A percentile compares a stretch with the other conserved stretches of the same genome.
phyloP scores from a whole-genome alignment of 495 filamentous ascomycete genomes.

The Apiosordaria backusii region DNA sequence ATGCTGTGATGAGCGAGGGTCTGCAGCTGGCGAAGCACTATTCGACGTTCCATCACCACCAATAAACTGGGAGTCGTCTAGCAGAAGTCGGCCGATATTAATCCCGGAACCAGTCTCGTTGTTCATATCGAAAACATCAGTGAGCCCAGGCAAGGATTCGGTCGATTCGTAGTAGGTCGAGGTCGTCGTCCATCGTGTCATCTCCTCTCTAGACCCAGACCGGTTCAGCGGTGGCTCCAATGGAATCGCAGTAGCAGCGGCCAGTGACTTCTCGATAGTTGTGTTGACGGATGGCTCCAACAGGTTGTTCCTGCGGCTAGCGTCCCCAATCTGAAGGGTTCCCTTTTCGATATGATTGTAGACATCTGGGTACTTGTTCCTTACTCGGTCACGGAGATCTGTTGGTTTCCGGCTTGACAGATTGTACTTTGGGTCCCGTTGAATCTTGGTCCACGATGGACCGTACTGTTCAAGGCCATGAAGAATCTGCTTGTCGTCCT shows the following conservation, averaged over 20 bases:
- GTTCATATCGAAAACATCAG: slow-evolving; percentile 25
- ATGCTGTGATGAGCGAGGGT: neutral
- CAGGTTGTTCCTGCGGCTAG: slow-evolving; percentile 20
- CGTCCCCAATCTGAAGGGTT: slow-evolving; percentile 40
- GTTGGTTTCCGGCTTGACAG: slow-evolving; percentile 66
- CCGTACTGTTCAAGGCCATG: slow-evolving; percentile 73
- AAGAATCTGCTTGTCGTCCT: slow-evolving; percentile 74
- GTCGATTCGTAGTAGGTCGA: slow-evolving; percentile 30
- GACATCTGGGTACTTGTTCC: slow-evolving; percentile 70
- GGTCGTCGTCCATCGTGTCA: slow-evolving; percentile 33
- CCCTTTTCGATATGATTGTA: slow-evolving; percentile 56
- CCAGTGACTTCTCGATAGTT: slow-evolving; percentile 34
- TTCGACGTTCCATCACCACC: slow-evolving; percentile 1
- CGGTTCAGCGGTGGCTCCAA: slow-evolving; percentile 39
- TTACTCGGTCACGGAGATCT: slow-evolving; percentile 77
- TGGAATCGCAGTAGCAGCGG: slow-evolving; percentile 23
- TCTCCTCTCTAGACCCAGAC: slow-evolving; percentile 41
- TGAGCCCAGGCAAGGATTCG: slow-evolving; percentile 29
- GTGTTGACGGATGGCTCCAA: slow-evolving; percentile 43
- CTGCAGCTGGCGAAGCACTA: slow-evolving; percentile 6
- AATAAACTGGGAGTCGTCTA: slow-evolving; percentile 36
- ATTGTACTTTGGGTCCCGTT: slow-evolving; percentile 63
- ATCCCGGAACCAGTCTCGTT: slow-evolving; percentile 37
- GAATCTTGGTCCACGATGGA: slow-evolving; percentile 76
- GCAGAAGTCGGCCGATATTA: slow-evolving; percentile 48